A percentile compares a stretch with the other conserved stretches of the same genome.
Conservation (phyloP, 495 filamentous ascomycete genomes). For the Penicillium flavigenum region DNA sequence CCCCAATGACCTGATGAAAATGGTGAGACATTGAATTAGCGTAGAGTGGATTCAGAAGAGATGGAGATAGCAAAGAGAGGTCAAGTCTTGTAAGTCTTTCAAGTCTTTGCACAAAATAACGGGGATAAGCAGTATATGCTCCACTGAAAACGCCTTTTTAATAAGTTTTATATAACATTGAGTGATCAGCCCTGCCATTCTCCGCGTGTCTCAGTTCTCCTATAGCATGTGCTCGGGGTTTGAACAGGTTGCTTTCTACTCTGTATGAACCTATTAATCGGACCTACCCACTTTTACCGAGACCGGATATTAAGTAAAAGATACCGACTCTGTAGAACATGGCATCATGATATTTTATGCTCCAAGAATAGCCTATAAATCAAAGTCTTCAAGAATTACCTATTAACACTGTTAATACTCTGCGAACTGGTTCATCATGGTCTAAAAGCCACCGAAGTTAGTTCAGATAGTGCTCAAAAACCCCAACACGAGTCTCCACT, state of each 20-base stretch:
- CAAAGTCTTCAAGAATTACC: background rate
- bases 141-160: background rate
- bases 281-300: background rate
- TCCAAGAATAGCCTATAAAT: background rate
- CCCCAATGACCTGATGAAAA: constrained; percentile 4
- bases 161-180: background rate
- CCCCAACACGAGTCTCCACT: background rate
- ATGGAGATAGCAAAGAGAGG: background rate
- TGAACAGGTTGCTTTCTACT: background rate
- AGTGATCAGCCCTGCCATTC: background rate
- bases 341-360: background rate
- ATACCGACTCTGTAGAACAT: background rate
- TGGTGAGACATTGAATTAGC: constrained; percentile 10
- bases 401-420: background rate
- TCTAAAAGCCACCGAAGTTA: background rate
- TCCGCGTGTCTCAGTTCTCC: background rate
- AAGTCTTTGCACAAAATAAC: background rate
- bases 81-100: no score
- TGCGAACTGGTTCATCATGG: background rate
- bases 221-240: background rate
- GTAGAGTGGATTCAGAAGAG: background rate
- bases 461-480: background rate
- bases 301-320: background rate
- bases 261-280: background rate
- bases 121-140: background rate